phyloP scores from a whole-genome alignment of 148 eudicot genomes.

The Vaccinium myrtillus region DNA sequence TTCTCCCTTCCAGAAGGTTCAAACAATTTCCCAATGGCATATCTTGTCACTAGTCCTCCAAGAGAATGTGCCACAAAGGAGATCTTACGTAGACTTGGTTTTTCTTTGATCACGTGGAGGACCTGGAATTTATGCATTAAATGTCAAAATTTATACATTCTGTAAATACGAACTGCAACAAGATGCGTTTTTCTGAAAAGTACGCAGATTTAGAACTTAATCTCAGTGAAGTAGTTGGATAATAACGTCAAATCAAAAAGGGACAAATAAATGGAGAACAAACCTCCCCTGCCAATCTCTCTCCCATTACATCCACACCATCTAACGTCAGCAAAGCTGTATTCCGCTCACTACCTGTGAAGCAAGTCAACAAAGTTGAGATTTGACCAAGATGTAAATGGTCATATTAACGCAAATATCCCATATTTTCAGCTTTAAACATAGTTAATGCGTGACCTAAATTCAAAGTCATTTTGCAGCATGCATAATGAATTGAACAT shows the following conservation, averaged over 20 bases:
- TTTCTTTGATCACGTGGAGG: conserved; percentile 60
- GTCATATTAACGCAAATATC: neutral
- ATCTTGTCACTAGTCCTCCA: conserved; percentile 95
- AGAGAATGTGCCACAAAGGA: conserved; percentile 96
- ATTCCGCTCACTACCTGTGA: conserved; percentile 84
- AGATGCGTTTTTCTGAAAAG: neutral
- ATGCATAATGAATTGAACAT: neutral
- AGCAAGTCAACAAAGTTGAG: conserved; percentile 4
- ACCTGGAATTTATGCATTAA: conserved; percentile 49
- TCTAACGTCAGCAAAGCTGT: conserved; percentile 64
- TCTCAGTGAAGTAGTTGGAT: conserved; percentile 1
- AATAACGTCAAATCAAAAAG: neutral
- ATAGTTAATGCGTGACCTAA: neutral
- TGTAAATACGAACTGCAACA: conserved; percentile 16
- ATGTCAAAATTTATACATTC: conserved; percentile 17
- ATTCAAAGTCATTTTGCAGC: conserved; percentile 8
- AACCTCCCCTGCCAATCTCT: conserved; percentile 90
- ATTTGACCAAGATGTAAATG: neutral
- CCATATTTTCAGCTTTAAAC: neutral
- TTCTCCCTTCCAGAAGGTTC: conserved; percentile 35
- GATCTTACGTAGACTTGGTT: conserved; percentile 64
- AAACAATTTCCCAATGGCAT: conserved; percentile 78
- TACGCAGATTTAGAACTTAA: neutral
- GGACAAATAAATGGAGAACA: conserved; percentile 16
- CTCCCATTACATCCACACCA: conserved; percentile 98